Evolutionary conservation across 768 basidiomycete species (phyloP).

Genomic region (Tubosaeta sp.): DNA sequence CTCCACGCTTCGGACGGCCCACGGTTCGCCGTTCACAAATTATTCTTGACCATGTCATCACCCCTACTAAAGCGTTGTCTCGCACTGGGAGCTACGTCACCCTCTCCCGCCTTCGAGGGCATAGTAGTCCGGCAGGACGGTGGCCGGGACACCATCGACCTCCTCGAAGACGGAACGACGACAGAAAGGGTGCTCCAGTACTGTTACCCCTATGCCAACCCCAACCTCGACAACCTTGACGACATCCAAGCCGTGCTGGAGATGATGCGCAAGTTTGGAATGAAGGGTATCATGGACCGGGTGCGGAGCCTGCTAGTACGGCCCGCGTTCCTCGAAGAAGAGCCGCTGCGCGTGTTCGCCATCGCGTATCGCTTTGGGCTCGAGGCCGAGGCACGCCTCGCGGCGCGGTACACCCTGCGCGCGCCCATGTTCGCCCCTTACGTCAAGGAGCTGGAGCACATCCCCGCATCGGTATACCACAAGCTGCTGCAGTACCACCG

Average conservation of each 20-base stretch:
- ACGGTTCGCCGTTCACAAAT: constrained; percentile 41
- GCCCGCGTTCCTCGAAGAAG: constrained; percentile 24
- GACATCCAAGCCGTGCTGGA: constrained; percentile 33
- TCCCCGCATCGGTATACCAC: constrained; percentile 35
- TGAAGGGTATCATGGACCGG: constrained; percentile 29
- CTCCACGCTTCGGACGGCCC: constrained; percentile 40
- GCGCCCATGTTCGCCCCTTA: constrained; percentile 33
- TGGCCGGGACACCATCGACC: constrained; percentile 24
- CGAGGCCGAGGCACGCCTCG: constrained; percentile 30
- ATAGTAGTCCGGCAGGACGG: constrained; percentile 20
- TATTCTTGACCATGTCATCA: constrained; percentile 40
- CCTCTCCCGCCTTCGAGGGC: constrained; percentile 26
- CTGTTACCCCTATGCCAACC: constrained; percentile 35
- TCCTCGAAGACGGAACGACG: constrained; percentile 31
- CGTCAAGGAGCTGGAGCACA: constrained; percentile 35
- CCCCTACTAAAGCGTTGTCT: constrained; percentile 35
- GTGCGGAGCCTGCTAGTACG: constrained; percentile 27
- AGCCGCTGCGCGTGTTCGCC: constrained; percentile 37
- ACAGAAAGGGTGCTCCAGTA: constrained; percentile 32
- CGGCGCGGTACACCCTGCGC: constrained; percentile 34
- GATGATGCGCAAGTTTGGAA: constrained; percentile 38
- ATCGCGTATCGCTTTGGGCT: constrained; percentile 36
- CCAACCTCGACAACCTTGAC: constrained; percentile 30
- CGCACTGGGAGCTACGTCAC: constrained; percentile 24
- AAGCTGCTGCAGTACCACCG: constrained; percentile 35